phyloP scores from a whole-genome alignment of 2,329 filamentous ascomycete genomes.

The Aspergillus sp. region DNA sequence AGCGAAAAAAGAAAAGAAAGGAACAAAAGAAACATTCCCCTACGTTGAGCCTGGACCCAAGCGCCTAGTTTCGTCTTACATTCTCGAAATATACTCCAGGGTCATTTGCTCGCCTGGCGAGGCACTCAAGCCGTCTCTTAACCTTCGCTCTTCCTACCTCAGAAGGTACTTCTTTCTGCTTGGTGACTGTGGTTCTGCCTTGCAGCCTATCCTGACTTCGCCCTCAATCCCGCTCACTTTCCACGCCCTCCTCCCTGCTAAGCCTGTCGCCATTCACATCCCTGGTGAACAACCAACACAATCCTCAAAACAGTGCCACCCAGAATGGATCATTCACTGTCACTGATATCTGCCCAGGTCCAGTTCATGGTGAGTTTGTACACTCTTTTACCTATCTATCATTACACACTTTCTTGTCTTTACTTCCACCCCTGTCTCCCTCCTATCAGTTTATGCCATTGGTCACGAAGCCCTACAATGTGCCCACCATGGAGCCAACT shows the following conservation, averaged over 20 bases:
- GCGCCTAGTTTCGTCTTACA: constrained; percentile 9
- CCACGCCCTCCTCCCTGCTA: neutral
- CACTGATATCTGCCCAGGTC: constrained; percentile 37
- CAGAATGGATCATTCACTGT: constrained; percentile 35
- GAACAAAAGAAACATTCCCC: constrained; percentile 15
- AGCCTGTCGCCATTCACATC: neutral
- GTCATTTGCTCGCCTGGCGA: constrained; percentile 8
- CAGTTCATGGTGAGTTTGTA: constrained; percentile 35
- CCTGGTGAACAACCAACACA: constrained; percentile 4
- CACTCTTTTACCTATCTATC: neutral
- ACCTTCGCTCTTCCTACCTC: neutral
- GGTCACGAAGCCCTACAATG: neutral
- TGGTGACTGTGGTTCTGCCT: neutral
- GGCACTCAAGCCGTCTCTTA: neutral
- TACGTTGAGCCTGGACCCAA: neutral
- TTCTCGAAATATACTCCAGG: constrained; percentile 7
- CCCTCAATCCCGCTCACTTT: neutral
- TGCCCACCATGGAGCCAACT: constrained; percentile 3
- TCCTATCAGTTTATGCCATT: neutral
- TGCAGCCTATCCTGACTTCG: neutral
- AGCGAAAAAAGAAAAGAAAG: constrained; percentile 26
- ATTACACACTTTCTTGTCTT: neutral
- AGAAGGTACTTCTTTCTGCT: neutral
- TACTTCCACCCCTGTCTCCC: neutral
- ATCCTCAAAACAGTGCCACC: neutral